Conservation (phyloP, 2,329 filamentous ascomycete genomes). For the Passalora sequoiae region DNA sequence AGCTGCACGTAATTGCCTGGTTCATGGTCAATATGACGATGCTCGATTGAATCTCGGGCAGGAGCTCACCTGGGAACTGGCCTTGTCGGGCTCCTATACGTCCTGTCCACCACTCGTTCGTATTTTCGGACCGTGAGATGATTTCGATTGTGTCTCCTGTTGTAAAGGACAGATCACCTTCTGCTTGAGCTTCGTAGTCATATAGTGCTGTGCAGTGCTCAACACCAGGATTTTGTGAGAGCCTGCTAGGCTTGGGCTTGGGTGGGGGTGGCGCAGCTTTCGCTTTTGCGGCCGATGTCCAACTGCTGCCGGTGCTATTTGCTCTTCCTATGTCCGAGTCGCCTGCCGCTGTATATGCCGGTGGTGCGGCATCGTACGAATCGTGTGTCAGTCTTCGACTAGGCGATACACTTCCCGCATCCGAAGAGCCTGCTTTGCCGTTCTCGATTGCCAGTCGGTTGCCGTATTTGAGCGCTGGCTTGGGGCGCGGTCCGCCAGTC, state of each 20-base stretch:
- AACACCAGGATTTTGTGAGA: conserved; percentile 57
- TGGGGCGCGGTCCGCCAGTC: conserved; percentile 60
- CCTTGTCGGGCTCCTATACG: conserved; percentile 73
- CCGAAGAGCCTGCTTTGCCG: conserved; percentile 18
- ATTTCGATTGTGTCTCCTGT: conserved; percentile 90
- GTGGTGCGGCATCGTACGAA: conserved; percentile 15
- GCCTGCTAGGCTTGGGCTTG: conserved; percentile 62
- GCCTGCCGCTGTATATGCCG: conserved; percentile 24
- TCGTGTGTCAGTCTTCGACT: conserved; percentile 23
- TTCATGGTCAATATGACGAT: conserved; percentile 5
- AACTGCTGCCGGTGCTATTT: conserved; percentile 34
- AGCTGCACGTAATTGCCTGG: conserved; percentile 47
- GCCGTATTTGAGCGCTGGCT: conserved; percentile 47
- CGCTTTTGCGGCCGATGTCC: conserved; percentile 43
- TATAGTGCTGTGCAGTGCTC: conserved; percentile 89
- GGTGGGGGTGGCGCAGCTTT: conserved; percentile 49
- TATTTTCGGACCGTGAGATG: conserved; percentile 64
- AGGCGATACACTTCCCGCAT: conserved; percentile 18
- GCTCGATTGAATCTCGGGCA: background rate
- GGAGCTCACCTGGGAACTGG: conserved; percentile 76
- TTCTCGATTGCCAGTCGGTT: conserved; percentile 33
- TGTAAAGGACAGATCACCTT: conserved; percentile 85
- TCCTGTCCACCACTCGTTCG: conserved; percentile 97
- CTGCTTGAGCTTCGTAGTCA: conserved; percentile 92
- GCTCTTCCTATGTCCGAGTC: conserved; percentile 29